Base-by-base conservation (phyloP, 2,329 filamentous ascomycete species). In the Fusarium sp. region DNA sequence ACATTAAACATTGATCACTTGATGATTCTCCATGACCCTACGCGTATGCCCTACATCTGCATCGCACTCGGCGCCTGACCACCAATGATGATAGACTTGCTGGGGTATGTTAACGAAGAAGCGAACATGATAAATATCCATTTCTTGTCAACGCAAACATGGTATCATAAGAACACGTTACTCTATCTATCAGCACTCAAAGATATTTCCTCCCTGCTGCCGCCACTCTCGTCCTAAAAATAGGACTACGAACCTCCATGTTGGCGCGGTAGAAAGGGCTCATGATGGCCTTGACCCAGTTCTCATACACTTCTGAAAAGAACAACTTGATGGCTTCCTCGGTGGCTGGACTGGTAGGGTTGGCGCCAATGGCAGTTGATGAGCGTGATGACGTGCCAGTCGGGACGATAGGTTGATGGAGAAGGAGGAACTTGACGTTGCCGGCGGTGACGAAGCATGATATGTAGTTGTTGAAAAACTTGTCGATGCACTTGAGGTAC, bases 211-310 rank as follows among this genome's bases (percentile, higher is more conserved):
- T 93, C 70, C 94, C 96, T 1, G 95, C 95, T 4, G 93, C 93
- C 3, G 88, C 89, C 20, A 99, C 94, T 74, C 92, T 88, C 56
- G 87, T 83, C 70, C 92, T 86, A 78, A 99, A 99, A 2, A 97
- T 87, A 0, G 93, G 91, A 79, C 94, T 98, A 76, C 86, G 89
- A 51, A 99, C 90, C 72, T 92, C 90, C 85, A 91, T 91, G 69
- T 97, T 95, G 55, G 91, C 88, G 53, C 87, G 85, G 82, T 97
- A 98, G 78, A 99, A 99, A 0, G 96, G 96, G 76, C 89, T 98
- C 96, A 99, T 98, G 58, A 94, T 89, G 14, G 94, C 92, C 85
- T 99, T 99, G 69, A 97, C 88, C 90, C 95, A 99, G 71, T 90
- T 93, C 81, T 99, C 96, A 81, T 97, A 98, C 14, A 97, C 92